Conservation (phyloP, 2,329 filamentous ascomycete species). For the Drechslerella coelobrocha region DNA sequence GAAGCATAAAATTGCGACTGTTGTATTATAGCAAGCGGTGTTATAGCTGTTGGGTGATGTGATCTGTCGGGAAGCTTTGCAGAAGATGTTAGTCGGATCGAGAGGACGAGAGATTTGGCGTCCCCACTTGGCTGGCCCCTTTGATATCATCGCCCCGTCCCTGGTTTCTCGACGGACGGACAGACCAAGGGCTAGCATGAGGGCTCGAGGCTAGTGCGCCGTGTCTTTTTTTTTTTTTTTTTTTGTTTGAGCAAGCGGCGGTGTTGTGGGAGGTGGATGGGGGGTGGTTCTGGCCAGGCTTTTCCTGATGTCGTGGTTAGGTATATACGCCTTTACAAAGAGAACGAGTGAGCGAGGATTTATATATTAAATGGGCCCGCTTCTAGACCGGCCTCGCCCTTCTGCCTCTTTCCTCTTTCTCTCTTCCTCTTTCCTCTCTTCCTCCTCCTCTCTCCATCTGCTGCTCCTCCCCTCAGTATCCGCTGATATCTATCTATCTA, state of each 20-base stretch:
- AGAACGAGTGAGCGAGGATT: too few relatives aligned
- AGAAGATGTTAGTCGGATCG: constrained; percentile 15
- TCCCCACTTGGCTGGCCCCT: not conserved
- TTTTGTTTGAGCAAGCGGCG: too few relatives aligned
- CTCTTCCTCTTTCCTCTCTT: constrained; percentile 25
- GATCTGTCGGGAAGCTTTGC: constrained; percentile 20
- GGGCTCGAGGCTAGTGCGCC: too few relatives aligned
- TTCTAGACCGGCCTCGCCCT: constrained; percentile 51
- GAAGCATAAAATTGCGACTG: not conserved
- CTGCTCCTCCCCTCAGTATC: not conserved
- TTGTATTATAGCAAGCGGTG: not conserved
- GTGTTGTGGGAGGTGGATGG: too few relatives aligned
- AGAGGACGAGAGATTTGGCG: not conserved
- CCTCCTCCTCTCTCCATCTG: not conserved
- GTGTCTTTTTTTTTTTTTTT: too few relatives aligned
- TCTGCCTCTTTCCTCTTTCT: not conserved
- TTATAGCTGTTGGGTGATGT: constrained; percentile 6
- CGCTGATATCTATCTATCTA: not conserved
- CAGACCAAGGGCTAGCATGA: too few relatives aligned
- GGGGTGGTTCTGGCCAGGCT: constrained; percentile 43
- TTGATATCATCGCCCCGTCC: too few relatives aligned
- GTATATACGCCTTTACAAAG: too few relatives aligned
- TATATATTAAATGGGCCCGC: constrained; percentile 47
- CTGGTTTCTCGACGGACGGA: too few relatives aligned
- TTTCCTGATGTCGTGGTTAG: too few relatives aligned